A percentile compares a stretch with the other conserved stretches of the same genome.
Evolutionary conservation across 1,284 basidiomycete genomes (phyloP).

Genomic region (Ceratobasidium sp.): DNA sequence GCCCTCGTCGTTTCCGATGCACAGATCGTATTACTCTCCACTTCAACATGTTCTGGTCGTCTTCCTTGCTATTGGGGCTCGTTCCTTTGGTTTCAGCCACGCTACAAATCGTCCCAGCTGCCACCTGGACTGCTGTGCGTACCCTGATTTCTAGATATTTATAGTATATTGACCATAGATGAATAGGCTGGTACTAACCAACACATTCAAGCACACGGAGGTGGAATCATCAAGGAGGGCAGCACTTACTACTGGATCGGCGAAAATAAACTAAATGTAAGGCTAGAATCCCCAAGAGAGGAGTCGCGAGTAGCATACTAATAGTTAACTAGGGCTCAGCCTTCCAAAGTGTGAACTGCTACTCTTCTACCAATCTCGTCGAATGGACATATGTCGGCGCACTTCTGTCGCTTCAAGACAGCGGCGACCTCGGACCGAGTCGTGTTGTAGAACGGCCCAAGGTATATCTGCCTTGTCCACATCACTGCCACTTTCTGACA

Average conservation of each 20-base stretch:
- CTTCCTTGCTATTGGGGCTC: constrained; percentile 5
- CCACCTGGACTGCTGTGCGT: constrained; percentile 47
- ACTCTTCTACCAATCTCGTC: constrained; percentile 48
- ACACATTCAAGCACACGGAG: constrained; percentile 49
- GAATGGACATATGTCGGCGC: constrained; percentile 48
- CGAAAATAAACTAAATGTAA: constrained; percentile 47
- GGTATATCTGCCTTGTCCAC: constrained; percentile 14
- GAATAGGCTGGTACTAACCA: constrained; percentile 44
- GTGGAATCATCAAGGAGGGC: constrained; percentile 47
- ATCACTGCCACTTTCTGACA: neutral
- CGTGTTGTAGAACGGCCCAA: constrained; percentile 48
- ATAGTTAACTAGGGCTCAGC: constrained; percentile 31
- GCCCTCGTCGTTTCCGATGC: neutral
- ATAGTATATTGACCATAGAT: neutral
- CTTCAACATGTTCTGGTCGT: constrained; percentile 17
- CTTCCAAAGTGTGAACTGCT: constrained; percentile 48
- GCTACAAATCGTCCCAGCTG: constrained; percentile 47
- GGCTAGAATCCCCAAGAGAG: neutral
- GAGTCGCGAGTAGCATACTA: neutral
- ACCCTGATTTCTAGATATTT: neutral
- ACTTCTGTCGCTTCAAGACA: constrained; percentile 45
- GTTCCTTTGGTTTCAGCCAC: constrained; percentile 31
- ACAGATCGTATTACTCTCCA: neutral
- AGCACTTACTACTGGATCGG: constrained; percentile 48
- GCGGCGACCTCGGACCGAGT: constrained; percentile 48